phyloP scores from a whole-genome alignment of 768 basidiomycete species.

The Suillus placidus region DNA sequence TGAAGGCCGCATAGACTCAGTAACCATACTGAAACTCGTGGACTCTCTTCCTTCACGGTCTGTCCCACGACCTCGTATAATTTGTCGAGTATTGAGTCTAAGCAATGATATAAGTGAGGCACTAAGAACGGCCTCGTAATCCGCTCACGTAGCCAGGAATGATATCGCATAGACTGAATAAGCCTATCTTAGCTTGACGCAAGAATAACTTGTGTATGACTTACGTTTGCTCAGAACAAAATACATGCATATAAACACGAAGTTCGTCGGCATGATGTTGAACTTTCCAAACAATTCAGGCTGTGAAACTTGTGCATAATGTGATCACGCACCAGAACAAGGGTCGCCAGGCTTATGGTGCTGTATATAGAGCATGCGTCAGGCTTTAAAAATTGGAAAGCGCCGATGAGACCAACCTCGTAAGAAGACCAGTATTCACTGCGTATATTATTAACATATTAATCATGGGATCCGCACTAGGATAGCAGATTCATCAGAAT shows the following conservation, averaged over 20 bases:
- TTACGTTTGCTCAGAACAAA: constrained; percentile 68
- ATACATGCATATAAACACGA: constrained; percentile 63
- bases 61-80: constrained; percentile 56
- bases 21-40: constrained; percentile 31
- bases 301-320: neutral
- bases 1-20: constrained; percentile 6
- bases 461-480: constrained; percentile 59
- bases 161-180: constrained; percentile 62
- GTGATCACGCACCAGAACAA: constrained; percentile 52
- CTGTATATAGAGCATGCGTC: constrained; percentile 16
- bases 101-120: constrained; percentile 18
- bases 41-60: constrained; percentile 39
- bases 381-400: neutral
- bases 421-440: constrained; percentile 62
- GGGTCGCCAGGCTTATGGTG: constrained; percentile 44
- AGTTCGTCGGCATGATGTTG: constrained; percentile 52
- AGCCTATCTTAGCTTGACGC: constrained; percentile 10
- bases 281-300: constrained; percentile 41
- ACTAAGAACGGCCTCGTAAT: neutral
- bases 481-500: constrained; percentile 4
- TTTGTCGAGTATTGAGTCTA: constrained; percentile 64
- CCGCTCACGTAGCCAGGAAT: constrained; percentile 62
- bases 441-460: constrained; percentile 60
- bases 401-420: constrained; percentile 44
- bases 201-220: constrained; percentile 24